Evolutionary conservation across 2,329 filamentous ascomycete species (phyloP).

Genomic region (Thelonectria discophora): DNA sequence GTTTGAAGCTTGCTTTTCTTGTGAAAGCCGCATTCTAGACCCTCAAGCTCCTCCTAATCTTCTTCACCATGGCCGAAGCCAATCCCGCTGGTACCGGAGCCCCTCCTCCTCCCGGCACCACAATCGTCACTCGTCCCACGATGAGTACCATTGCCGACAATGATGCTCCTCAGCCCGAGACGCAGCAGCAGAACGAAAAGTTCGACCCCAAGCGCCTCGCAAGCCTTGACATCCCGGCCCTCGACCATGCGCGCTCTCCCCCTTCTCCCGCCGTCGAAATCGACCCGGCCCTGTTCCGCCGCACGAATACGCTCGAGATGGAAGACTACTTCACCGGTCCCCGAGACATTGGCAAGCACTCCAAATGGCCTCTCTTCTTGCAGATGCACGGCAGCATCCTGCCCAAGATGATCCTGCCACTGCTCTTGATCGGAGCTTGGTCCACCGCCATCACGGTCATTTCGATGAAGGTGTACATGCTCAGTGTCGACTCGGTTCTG

Average conservation of each 20-base stretch:
- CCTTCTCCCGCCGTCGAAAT: slow-evolving; percentile 41
- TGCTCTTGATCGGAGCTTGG: slow-evolving; percentile 71
- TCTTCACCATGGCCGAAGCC: slow-evolving; percentile 36
- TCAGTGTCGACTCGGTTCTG: slow-evolving; percentile 55
- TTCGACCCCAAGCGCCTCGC: slow-evolving; percentile 34
- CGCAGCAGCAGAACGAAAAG: slow-evolving; percentile 16
- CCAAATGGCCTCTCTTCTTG: slow-evolving; percentile 79
- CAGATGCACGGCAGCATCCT: slow-evolving; percentile 79
- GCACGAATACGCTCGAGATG: slow-evolving; percentile 55
- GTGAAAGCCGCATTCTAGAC: neutral
- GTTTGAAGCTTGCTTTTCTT: neutral
- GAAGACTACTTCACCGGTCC: slow-evolving; percentile 73
- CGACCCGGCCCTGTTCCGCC: slow-evolving; percentile 45
- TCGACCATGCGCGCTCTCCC: slow-evolving; percentile 45
- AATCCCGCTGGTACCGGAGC: slow-evolving; percentile 24
- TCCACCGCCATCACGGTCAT: slow-evolving; percentile 71
- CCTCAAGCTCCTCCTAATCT: neutral
- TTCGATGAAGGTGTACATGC: slow-evolving; percentile 52
- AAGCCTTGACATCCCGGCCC: slow-evolving; percentile 41
- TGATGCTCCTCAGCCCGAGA: neutral
- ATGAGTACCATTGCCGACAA: slow-evolving; percentile 17
- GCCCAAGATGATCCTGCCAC: slow-evolving; percentile 77
- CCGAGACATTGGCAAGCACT: slow-evolving; percentile 75
- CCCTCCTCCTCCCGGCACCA: slow-evolving; percentile 7
- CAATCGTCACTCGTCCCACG: slow-evolving; percentile 18